Conservation (phyloP, 306 rosid genomes). For the Gleditsia sinensis region DNA sequence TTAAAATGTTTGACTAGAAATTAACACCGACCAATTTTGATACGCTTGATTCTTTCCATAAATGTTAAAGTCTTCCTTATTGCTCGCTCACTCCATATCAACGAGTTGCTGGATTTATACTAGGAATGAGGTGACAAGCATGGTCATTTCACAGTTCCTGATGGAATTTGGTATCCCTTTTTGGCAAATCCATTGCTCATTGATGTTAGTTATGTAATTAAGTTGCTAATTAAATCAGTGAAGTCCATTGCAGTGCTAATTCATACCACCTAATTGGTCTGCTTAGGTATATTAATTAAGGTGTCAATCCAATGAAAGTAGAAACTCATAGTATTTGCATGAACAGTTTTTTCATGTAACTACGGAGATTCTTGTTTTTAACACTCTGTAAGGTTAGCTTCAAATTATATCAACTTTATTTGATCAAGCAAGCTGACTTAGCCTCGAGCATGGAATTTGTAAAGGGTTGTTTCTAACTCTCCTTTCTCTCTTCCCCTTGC, state of each 20-base stretch:
- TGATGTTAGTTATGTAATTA: background rate
- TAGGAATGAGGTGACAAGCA: background rate
- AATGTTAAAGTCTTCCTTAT: too few relatives aligned
- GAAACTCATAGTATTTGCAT: too few relatives aligned
- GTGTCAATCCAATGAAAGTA: too few relatives aligned
- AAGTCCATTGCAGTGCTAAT: slow-evolving; percentile 1
- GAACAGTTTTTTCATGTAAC: too few relatives aligned
- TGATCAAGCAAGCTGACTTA: slow-evolving; percentile 7
- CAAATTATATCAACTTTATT: background rate
- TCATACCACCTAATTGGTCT: too few relatives aligned
- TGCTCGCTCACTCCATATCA: too few relatives aligned
- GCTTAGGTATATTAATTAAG: too few relatives aligned
- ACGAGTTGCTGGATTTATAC: background rate
- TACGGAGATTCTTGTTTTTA: too few relatives aligned
- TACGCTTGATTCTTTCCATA: background rate
- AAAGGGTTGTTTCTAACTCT: slow-evolving; percentile 8
- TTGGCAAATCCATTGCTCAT: background rate
- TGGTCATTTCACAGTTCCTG: background rate
- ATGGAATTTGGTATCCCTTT: background rate
- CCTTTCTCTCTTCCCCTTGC: background rate
- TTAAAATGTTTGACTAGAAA: background rate
- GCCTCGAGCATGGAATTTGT: slow-evolving; percentile 13
- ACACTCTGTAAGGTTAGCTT: background rate
- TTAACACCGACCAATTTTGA: slow-evolving; percentile 10
- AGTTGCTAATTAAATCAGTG: background rate